phyloP scores from a whole-genome alignment of 2,329 filamentous ascomycete species.

The Ceratocystis cubensis region DNA sequence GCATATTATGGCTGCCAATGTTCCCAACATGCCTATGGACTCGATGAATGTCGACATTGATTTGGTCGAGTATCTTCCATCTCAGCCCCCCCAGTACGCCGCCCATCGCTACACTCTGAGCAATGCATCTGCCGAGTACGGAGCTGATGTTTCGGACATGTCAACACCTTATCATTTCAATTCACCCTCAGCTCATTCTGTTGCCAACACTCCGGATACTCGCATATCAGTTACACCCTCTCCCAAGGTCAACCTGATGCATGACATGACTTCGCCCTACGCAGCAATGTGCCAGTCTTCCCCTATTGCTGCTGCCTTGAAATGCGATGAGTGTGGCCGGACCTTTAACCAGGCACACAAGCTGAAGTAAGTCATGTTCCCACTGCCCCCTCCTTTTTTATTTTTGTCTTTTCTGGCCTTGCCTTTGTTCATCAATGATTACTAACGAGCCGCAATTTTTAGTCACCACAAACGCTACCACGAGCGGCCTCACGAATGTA shows the following conservation, averaged over 20 bases:
- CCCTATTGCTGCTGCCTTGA: conserved; percentile 24
- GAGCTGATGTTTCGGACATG: conserved; percentile 30
- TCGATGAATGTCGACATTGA: conserved; percentile 15
- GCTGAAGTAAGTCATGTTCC: conserved; percentile 37
- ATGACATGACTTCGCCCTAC: conserved; percentile 30
- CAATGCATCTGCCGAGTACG: conserved; percentile 22
- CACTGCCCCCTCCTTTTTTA: neutral
- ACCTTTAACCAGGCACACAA: conserved; percentile 48
- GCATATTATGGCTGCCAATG: conserved; percentile 10
- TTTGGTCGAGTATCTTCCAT: conserved; percentile 20
- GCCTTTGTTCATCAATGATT: conserved; percentile 9
- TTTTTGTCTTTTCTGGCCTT: neutral
- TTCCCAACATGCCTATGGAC: conserved; percentile 9
- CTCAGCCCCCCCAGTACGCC: conserved; percentile 3
- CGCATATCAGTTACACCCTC: conserved; percentile 33
- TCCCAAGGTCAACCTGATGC: conserved; percentile 30
- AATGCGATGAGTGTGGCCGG: conserved; percentile 34
- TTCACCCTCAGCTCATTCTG: conserved; percentile 28
- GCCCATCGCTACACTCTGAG: conserved; percentile 19
- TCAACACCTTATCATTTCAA: conserved; percentile 32
- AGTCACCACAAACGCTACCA: conserved; percentile 51
- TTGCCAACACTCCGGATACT: conserved; percentile 37
- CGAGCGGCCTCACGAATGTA: conserved; percentile 46
- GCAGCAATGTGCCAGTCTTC: conserved; percentile 19
- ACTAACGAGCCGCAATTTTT: conserved; percentile 22